A percentile compares a stretch with the other conserved stretches of the same genome.
These are phyloP conservation scores for Domatiomyces catenatus DNA, from an alignment of 2,329 filamentous ascomycete species.

Conservation along the genomic window DNA sequence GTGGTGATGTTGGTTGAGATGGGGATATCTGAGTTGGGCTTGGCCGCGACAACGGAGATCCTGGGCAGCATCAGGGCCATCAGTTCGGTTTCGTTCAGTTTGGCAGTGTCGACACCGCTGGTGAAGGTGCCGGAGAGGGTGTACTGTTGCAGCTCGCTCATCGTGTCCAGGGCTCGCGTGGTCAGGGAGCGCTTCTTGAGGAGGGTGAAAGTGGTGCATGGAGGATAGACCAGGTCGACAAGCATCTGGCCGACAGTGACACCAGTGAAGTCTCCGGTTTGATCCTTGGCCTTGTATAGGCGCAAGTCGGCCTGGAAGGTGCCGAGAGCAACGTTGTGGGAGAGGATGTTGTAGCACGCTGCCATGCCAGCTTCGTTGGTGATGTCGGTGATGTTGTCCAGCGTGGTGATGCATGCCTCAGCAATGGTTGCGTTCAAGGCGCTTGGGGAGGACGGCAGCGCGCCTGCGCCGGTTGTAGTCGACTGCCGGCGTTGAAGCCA, in stretches of 20 bases:
- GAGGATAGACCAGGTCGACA: constrained; percentile 18
- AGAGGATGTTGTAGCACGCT: constrained; percentile 68
- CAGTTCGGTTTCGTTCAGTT: constrained; percentile 19
- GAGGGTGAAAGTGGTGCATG: constrained; percentile 13
- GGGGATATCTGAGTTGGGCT: constrained; percentile 6
- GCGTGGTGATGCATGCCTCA: constrained; percentile 42
- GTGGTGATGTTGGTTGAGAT: constrained; percentile 20
- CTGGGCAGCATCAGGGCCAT: constrained; percentile 22
- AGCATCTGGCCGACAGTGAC: constrained; percentile 22
- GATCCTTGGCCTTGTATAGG: constrained; percentile 52
- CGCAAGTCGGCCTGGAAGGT: constrained; percentile 64
- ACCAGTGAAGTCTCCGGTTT: constrained; percentile 34
- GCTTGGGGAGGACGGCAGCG: background rate
- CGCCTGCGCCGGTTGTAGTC: too few relatives aligned
- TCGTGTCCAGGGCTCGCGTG: constrained; percentile 3
- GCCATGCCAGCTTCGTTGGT: constrained; percentile 63
- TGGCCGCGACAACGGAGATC: constrained; percentile 20
- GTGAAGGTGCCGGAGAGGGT: constrained; percentile 22
- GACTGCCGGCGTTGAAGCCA: background rate
- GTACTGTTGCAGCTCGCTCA: constrained; percentile 21
- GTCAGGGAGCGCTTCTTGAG: constrained; percentile 4
- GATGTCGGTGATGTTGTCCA: constrained; percentile 38
- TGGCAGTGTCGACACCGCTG: constrained; percentile 16
- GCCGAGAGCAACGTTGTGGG: constrained; percentile 50
- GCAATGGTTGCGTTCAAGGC: constrained; percentile 28